Percentiles rank a stretch among this genome's conserved stretches.
Conservation (phyloP, 768 basidiomycete species). For the Russula sp. region DNA sequence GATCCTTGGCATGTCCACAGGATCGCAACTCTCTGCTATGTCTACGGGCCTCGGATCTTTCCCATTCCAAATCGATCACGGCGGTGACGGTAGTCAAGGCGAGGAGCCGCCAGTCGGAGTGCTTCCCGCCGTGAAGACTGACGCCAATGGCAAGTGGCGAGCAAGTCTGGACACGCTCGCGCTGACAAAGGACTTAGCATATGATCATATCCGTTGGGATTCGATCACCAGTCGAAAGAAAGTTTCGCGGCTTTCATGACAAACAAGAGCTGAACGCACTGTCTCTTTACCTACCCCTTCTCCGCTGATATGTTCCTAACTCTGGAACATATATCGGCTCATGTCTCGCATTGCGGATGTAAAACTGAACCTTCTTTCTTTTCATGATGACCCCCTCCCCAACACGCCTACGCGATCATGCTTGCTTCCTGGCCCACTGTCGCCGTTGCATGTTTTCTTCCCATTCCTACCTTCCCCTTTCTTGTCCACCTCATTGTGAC, state of each 20-base stretch:
- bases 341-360: constrained; percentile 16
- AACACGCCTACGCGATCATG: not conserved
- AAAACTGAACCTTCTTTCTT: not conserved
- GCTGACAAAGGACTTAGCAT: constrained; percentile 72
- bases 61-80: constrained; percentile 80
- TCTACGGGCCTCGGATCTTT: constrained; percentile 80
- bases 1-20: constrained; percentile 65
- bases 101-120: not conserved
- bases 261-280: constrained; percentile 5
- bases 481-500: not conserved
- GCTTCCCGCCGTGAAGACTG: not conserved
- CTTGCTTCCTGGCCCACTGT: not conserved
- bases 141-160: constrained; percentile 44
- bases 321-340: not conserved
- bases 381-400: not conserved
- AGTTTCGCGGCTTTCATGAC: constrained; percentile 9
- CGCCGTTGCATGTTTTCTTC: not conserved
- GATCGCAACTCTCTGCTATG: constrained; percentile 68
- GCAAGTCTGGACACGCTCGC: constrained; percentile 84
- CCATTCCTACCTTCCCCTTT: not conserved
- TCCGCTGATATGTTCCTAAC: not conserved
- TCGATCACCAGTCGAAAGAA: constrained; percentile 37
- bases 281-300: not conserved
- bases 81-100: constrained; percentile 29
- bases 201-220: constrained; percentile 80